phyloP scores from a whole-genome alignment of 768 basidiomycete species.

The Sarcomyxa edulis region DNA sequence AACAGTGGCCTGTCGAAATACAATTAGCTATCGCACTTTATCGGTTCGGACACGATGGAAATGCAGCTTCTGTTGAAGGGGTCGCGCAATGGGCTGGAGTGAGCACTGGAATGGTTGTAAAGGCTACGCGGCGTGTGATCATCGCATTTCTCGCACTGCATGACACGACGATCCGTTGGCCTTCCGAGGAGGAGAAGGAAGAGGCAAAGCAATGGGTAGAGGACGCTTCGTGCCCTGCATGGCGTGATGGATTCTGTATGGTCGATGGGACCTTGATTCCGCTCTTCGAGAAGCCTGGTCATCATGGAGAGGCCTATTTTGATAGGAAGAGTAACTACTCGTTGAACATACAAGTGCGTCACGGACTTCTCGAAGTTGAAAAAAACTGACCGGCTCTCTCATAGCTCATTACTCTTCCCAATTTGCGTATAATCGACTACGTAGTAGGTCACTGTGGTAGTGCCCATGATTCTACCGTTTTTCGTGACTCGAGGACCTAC shows the following conservation, averaged over 20 bases:
- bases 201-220: slow-evolving; percentile 32
- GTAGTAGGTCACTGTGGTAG: slow-evolving; percentile 22
- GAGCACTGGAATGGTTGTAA: slow-evolving; percentile 23
- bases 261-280: slow-evolving; percentile 35
- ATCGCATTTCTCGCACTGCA: slow-evolving; percentile 19
- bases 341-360: slow-evolving; percentile 28
- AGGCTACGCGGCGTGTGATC: slow-evolving; percentile 23
- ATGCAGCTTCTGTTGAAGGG: slow-evolving; percentile 23
- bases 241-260: slow-evolving; percentile 29
- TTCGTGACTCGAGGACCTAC: slow-evolving; percentile 14
- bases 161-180: slow-evolving; percentile 24
- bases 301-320: slow-evolving; percentile 31
- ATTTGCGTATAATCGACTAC: slow-evolving; percentile 30
- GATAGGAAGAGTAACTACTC: slow-evolving; percentile 34
- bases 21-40: slow-evolving; percentile 35
- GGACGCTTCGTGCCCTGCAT: slow-evolving; percentile 22
- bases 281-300: slow-evolving; percentile 22
- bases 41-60: slow-evolving; percentile 33
- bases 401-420: slow-evolving; percentile 26
- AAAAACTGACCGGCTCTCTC: slow-evolving; percentile 13
- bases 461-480: slow-evolving; percentile 27
- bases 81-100: slow-evolving; percentile 34
- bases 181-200: slow-evolving; percentile 26
- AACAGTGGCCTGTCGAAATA: slow-evolving; percentile 19
- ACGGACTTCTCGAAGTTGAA: slow-evolving; percentile 13